Evolutionary conservation across 352 stramenopile genomes (phyloP).

Genomic region (Thalassiosira oceanica): DNA sequence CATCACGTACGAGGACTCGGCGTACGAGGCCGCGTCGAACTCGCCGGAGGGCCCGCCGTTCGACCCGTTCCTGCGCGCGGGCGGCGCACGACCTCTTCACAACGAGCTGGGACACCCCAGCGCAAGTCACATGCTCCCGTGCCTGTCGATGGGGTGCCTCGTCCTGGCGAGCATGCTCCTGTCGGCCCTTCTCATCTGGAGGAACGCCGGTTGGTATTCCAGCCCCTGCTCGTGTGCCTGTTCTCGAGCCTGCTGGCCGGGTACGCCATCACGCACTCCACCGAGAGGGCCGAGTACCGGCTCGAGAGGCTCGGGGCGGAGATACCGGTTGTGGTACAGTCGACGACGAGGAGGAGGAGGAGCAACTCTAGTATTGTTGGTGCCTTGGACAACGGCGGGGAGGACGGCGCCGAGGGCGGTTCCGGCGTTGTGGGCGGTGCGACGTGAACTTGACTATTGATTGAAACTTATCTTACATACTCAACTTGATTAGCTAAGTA

Average conservation of each 20-base stretch:
- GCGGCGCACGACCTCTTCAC: background rate
- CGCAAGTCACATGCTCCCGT: constrained; percentile 45
- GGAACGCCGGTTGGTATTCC: constrained; percentile 33
- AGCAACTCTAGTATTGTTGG: too few species aligned
- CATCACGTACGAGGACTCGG: constrained; percentile 29
- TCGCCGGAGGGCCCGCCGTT: constrained; percentile 62
- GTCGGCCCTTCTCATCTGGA: constrained; percentile 21
- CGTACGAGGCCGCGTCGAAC: constrained; percentile 62
- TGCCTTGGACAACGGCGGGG: too few species aligned
- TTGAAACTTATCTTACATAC: too few species aligned
- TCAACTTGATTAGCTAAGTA: too few species aligned
- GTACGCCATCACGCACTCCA: constrained; percentile 16
- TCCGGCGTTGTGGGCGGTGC: too few species aligned
- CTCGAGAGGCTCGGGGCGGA: too few species aligned
- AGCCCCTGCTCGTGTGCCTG: constrained; percentile 22
- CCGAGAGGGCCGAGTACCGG: too few species aligned
- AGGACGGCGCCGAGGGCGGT: too few species aligned
- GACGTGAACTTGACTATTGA: too few species aligned
- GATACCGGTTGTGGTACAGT: too few species aligned
- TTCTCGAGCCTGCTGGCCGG: constrained; percentile 13
- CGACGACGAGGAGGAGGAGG: too few species aligned
- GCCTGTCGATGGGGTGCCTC: constrained; percentile 23
- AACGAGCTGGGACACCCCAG: constrained; percentile 65
- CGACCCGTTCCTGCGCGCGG: constrained; percentile 53
- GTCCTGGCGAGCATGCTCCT: constrained; percentile 16